Conservation (phyloP, 2,329 filamentous ascomycete genomes). For the Stenocarpella maydis region DNA sequence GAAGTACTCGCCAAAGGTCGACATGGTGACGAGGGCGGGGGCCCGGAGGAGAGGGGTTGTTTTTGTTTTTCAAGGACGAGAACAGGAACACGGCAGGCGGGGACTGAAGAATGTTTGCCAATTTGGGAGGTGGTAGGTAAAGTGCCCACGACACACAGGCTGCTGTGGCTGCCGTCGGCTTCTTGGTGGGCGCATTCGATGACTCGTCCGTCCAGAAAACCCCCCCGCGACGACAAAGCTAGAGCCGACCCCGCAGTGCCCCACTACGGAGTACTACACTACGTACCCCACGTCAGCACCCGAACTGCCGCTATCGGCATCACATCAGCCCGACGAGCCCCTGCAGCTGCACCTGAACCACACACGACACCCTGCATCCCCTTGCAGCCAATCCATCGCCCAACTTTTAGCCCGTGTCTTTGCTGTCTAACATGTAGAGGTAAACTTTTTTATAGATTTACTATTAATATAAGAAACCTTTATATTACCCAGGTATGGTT, state of each 20-base stretch:
- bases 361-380: too few relatives aligned
- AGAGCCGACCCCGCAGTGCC: background rate
- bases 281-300: too few relatives aligned
- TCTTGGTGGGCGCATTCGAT: constrained; percentile 6
- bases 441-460: too few relatives aligned
- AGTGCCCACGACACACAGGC: background rate
- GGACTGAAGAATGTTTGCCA: background rate
- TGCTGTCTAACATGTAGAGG: too few relatives aligned
- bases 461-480: too few relatives aligned
- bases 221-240: background rate
- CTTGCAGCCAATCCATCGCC: too few relatives aligned
- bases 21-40: constrained; percentile 64
- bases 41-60: background rate
- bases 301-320: constrained; percentile 7
- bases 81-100: background rate
- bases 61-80: background rate
- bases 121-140: background rate
- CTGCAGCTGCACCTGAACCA: too few relatives aligned
- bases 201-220: background rate
- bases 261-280: too few relatives aligned
- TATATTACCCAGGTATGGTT: too few relatives aligned
- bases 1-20: constrained; percentile 86
- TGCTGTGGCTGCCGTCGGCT: background rate
- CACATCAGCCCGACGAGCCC: background rate
- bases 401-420: too few relatives aligned